Evolutionary conservation across 169 alveolate species (phyloP).

Genomic region (Plasmodium gallinaceum): DNA sequence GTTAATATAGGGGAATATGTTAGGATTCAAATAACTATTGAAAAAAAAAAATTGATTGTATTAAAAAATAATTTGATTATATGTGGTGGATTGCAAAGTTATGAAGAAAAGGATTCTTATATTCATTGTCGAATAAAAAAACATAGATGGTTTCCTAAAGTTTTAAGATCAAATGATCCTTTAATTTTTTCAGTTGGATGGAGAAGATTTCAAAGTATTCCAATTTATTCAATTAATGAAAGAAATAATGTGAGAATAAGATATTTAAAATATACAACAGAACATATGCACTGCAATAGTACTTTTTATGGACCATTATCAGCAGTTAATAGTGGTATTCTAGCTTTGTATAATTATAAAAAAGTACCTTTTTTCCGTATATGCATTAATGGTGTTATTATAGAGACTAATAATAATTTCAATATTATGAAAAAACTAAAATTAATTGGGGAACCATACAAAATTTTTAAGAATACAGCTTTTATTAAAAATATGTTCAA

Average conservation of each 20-base stretch:
- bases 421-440: conserved; percentile 95
- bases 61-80: conserved; percentile 77
- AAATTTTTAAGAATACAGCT: conserved; percentile 98
- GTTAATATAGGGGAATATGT: conserved; percentile 93
- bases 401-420: conserved; percentile 92
- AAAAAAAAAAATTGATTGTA: conserved; percentile 75
- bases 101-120: conserved; percentile 79
- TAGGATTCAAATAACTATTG: conserved; percentile 88
- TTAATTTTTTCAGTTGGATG: conserved; percentile 98
- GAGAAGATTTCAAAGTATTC: conserved; percentile 99
- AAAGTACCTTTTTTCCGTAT: conserved; percentile 94
- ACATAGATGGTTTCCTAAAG: conserved; percentile 98
- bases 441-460: conserved; percentile 98
- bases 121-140: conserved; percentile 78
- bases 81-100: conserved; percentile 79
- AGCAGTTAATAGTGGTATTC: conserved; percentile 92
- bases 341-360: conserved; percentile 88
- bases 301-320: conserved; percentile 97
- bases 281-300: conserved; percentile 96
- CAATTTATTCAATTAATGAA: conserved; percentile 96
- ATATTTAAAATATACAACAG: conserved; percentile 96
- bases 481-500: conserved; percentile 98
- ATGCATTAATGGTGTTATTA: conserved; percentile 96
- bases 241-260: conserved; percentile 90
- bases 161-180: conserved; percentile 97